These are phyloP conservation scores for Chaetomiaceae sp. DNA, from an alignment of 2,329 filamentous ascomycete genomes.

Conservation along the genomic window DNA sequence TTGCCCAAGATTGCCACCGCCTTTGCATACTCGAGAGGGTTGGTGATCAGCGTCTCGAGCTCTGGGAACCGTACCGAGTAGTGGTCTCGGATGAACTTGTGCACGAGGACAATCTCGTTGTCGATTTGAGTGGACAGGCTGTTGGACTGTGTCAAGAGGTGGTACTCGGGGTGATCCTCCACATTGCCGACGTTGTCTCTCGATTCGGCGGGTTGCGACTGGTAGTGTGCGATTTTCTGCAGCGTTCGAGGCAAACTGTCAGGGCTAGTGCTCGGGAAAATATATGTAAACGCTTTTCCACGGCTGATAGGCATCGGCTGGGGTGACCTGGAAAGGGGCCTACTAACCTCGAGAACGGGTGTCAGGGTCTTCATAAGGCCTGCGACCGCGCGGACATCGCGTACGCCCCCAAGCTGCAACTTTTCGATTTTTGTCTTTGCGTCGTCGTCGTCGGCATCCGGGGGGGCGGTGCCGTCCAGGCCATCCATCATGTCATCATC, in stretches of 20 bases:
- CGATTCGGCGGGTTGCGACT: slow-evolving; percentile 61
- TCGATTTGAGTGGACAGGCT: slow-evolving; percentile 88
- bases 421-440: slow-evolving; percentile 76
- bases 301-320: slow-evolving; percentile 26
- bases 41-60: slow-evolving; percentile 82
- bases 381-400: slow-evolving; percentile 75
- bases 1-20: slow-evolving; percentile 91
- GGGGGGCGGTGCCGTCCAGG: slow-evolving; percentile 38
- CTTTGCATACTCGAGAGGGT: slow-evolving; percentile 91
- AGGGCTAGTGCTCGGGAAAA: slow-evolving; percentile 58
- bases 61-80: slow-evolving; percentile 93
- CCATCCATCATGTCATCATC: slow-evolving; percentile 56
- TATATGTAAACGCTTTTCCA: slow-evolving; percentile 59
- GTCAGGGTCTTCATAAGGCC: slow-evolving; percentile 76
- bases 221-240: slow-evolving; percentile 77
- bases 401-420: slow-evolving; percentile 68
- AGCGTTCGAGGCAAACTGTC: slow-evolving; percentile 51
- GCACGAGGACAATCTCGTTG: slow-evolving; percentile 84
- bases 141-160: slow-evolving; percentile 82
- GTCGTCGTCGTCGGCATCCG: slow-evolving; percentile 57
- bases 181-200: slow-evolving; percentile 68
- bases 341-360: slow-evolving; percentile 75
- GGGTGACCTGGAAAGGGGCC: slow-evolving; percentile 13
- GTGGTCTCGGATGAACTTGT: slow-evolving; percentile 95
- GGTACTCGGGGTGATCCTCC: slow-evolving; percentile 89